Evolutionary conservation across 768 basidiomycete genomes (phyloP), one percentile per base, ranked within the genome.

Genomic region (Boletellus ananas): DNA sequence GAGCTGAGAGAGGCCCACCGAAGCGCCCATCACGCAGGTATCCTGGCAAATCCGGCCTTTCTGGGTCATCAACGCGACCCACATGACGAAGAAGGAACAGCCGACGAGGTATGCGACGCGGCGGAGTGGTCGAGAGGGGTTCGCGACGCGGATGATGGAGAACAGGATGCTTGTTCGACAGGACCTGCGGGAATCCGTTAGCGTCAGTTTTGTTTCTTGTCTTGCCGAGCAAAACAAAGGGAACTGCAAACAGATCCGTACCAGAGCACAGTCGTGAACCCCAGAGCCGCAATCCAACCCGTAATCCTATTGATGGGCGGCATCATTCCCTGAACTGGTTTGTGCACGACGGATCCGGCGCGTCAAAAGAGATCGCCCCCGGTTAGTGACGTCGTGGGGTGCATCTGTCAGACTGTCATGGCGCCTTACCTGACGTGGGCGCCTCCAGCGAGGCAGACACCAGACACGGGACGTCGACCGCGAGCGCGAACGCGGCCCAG

Each of bases 91-190:
- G 25, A 68, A 66, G 1, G 53, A 51, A 29, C 17, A 34, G 36
- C 57, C 55, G 11, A 57, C 27, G 12, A 52, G 7, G 40, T 13
- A 43, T 0, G 43, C 31, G 23, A 56, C 21, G 14, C 49, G 54
- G 5, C 43, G 50, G 10, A 53, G 50, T 3, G 6, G 43, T 31
- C 25, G 49, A 11, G 47, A 51, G 0, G 62, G 61, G 11, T 49
- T 56, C 11, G 43, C 47, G 11, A 60, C 13, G 17, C 53, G 59
- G 14, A 64, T 36, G 45, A 64, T 52, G 14, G 64, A 66, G 23
- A 57, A 10, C 27, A 66, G 37, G 34, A 66, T 52, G 47, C 66
- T 66, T 20, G 49, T 43, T 12, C 65, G 59, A 47, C 59, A 57
- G 8, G 48, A 43, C 65, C 65, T 68, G 33, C 1, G 14, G 11